These are phyloP conservation scores for Apiotrichum montevideense DNA, from an alignment of 1,284 basidiomycete species.

Conservation along the genomic window DNA sequence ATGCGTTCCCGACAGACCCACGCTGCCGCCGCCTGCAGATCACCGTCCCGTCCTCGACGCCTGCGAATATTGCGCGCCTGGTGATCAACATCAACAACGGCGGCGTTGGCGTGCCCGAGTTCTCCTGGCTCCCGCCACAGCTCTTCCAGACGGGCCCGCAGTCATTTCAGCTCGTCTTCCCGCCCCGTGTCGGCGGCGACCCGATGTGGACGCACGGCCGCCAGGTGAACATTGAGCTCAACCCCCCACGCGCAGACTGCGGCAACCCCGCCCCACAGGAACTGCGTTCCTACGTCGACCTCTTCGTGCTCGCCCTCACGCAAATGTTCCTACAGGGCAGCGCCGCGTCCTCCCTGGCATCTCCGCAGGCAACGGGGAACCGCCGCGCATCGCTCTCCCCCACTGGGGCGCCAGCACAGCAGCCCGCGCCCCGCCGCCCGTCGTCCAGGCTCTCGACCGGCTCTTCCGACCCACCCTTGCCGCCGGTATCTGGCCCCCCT, in stretches of 20 bases:
- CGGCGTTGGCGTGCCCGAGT: neutral
- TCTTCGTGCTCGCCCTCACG: neutral
- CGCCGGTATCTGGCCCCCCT: too few relatives aligned
- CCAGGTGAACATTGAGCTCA: conserved; percentile 3
- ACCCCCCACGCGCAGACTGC: neutral
- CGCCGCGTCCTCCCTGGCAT: neutral
- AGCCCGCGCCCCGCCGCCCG: too few relatives aligned
- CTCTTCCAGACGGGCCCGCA: neutral
- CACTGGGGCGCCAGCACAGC: too few relatives aligned
- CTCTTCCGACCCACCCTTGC: too few relatives aligned
- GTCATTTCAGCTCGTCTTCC: conserved; percentile 2
- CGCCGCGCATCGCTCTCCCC: too few relatives aligned
- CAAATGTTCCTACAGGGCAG: neutral
- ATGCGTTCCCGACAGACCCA: neutral
- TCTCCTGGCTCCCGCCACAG: neutral
- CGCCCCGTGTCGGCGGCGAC: neutral
- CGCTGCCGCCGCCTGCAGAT: neutral
- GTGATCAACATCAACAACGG: neutral
- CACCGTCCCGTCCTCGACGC: neutral
- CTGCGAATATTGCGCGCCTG: neutral
- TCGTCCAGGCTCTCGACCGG: too few relatives aligned
- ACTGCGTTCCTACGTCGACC: conserved; percentile 1
- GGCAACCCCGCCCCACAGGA: neutral
- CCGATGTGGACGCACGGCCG: neutral
- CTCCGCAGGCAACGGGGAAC: neutral